Evolutionary conservation across 495 filamentous ascomycete species (phyloP), one percentile per base, ranked within the genome.

Genomic region (Penicillium cinerascens): DNA sequence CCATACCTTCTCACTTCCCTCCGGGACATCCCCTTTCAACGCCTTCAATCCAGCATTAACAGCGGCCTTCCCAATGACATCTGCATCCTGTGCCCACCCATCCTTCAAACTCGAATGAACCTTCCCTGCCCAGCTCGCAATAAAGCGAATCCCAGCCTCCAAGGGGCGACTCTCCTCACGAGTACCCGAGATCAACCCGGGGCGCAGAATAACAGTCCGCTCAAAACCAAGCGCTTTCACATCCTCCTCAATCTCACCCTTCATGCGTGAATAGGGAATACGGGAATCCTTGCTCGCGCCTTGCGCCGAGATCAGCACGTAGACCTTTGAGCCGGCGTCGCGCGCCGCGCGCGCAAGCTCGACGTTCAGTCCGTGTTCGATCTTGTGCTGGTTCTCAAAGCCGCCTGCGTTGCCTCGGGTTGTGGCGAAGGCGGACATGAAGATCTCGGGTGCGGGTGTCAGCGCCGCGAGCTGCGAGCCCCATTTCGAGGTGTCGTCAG

Each of bases 161-260:
- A 82, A 74, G 7, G 71, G 58, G 43, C 87, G 75, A 37, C 70
- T 70, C 47, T 82, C 79, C 52, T 86, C 78, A 36, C 91, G 75
- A 9, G 77, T 61, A 10, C 89, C 91, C n/a, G 87, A 55, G 56
- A 96, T 85, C 52, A 90, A 42, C 0, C 88, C 91, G 9, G 91
- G 91, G 16, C 82, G 75, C 42, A 95, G 42, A 33, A 96, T 84
- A 26, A 92, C 81, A 9, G 81, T 84, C 44, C 84, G 78, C 37
- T 88, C 84, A 59, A 95, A 96, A 0, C 75, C 86, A 18, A 91
- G 65, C 20, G 60, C 76, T 64, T 83, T 80, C 26, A 92, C 75
- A n/a, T 83, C 77, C 26, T 91, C 85, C 60, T 96, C 91, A 29
- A 92, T 79, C 60, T 90, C 86, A 11, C 76, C 78, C 74, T 95